Conservation (phyloP, 2,329 filamentous ascomycete species). For the Scedosporium boydii region DNA sequence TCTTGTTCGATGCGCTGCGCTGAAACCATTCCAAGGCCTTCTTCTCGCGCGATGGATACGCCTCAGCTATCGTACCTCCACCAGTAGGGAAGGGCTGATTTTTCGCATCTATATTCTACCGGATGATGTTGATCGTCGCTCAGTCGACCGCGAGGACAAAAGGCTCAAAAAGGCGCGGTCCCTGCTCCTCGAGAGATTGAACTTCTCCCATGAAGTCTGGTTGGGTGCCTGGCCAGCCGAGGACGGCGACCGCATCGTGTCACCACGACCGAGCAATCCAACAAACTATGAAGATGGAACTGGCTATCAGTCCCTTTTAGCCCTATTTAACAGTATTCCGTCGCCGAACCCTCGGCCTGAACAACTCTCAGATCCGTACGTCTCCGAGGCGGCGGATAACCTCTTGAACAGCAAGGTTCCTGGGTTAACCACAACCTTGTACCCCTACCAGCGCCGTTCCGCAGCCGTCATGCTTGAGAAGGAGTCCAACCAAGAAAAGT, state of each 20-base stretch:
- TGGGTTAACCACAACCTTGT: conserved; percentile 56
- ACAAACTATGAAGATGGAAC: not conserved
- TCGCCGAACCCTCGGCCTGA: conserved; percentile 53
- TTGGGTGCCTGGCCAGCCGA: not conserved
- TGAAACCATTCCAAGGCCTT: conserved; percentile 19
- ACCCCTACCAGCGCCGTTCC: conserved; percentile 72
- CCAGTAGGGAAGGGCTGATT: conserved; percentile 15
- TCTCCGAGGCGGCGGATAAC: conserved; percentile 42
- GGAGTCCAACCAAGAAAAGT: conserved; percentile 54
- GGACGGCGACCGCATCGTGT: not conserved
- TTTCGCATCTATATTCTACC: conserved; percentile 54
- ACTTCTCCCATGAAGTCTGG: conserved; percentile 50
- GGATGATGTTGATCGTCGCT: conserved; percentile 49
- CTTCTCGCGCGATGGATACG: conserved; percentile 31
- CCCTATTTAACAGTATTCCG: conserved; percentile 64
- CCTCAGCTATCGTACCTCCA: conserved; percentile 25
- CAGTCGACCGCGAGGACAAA: conserved; percentile 37
- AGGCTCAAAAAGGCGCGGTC: conserved; percentile 35
- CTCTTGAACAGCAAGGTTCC: conserved; percentile 42
- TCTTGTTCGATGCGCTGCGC: conserved; percentile 17
- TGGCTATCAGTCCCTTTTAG: conserved; percentile 34
- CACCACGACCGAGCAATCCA: not conserved
- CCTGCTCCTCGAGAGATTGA: conserved; percentile 39
- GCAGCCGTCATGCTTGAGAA: conserved; percentile 77
- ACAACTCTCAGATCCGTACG: conserved; percentile 37